Conservation (phyloP, 2,329 filamentous ascomycete genomes). For the Bipolaris victoriae region DNA sequence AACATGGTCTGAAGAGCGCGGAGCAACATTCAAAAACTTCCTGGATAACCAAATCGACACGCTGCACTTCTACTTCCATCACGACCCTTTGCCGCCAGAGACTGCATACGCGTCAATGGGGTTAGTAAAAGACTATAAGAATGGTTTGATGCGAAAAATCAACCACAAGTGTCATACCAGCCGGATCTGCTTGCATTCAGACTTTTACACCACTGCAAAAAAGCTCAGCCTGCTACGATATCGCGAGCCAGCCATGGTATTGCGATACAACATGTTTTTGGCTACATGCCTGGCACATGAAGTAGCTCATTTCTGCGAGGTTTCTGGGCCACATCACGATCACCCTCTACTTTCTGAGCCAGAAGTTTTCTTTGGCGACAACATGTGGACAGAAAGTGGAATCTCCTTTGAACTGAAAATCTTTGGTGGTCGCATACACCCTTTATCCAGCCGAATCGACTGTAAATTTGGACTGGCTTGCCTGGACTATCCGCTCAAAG, state of each 20-base stretch:
- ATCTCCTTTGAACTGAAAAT: slow-evolving; percentile 49
- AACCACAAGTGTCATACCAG: slow-evolving; percentile 46
- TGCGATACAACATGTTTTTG: slow-evolving; percentile 50
- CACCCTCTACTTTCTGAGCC: slow-evolving; percentile 44
- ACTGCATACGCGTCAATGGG: slow-evolving; percentile 49
- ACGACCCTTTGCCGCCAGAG: slow-evolving; percentile 44
- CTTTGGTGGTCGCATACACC: slow-evolving; percentile 49
- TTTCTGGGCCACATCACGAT: slow-evolving; percentile 47
- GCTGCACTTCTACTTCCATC: slow-evolving; percentile 49
- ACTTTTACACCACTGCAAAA: slow-evolving; percentile 51
- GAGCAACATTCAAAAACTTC: slow-evolving; percentile 38
- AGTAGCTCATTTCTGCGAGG: slow-evolving; percentile 50
- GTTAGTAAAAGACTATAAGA: slow-evolving; percentile 47
- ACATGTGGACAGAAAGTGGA: slow-evolving; percentile 50
- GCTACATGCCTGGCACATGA: slow-evolving; percentile 49
- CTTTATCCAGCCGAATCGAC: slow-evolving; percentile 48
- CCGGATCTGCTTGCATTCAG: slow-evolving; percentile 49
- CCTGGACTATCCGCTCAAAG: slow-evolving; percentile 44
- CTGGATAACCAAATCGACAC: slow-evolving; percentile 43
- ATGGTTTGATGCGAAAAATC: slow-evolving; percentile 44
- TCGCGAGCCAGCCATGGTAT: slow-evolving; percentile 49
- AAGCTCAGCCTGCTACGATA: slow-evolving; percentile 46
- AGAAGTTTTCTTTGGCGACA: slow-evolving; percentile 49
- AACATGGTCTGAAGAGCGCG: slow-evolving; percentile 41
- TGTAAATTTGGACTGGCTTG: slow-evolving; percentile 48